Percentiles rank a stretch among this genome's conserved stretches.
Evolutionary conservation across 2,329 filamentous ascomycete genomes (phyloP).

Genomic region (Pestalotiopsis fici): DNA sequence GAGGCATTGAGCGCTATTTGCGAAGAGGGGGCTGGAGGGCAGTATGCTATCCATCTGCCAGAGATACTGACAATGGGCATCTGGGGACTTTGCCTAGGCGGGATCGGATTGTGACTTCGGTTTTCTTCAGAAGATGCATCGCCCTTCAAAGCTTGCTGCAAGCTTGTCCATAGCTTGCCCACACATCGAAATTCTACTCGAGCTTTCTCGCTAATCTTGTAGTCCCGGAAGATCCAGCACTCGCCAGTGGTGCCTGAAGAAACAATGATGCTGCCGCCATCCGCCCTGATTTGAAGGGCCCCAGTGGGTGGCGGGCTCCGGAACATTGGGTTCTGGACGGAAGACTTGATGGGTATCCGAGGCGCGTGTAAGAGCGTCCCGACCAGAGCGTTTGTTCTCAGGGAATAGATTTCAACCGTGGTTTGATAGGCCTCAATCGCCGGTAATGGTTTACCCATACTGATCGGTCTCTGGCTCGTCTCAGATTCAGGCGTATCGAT

Average conservation of each 20-base stretch:
- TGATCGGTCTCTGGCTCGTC: slow-evolving; percentile 36
- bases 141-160: slow-evolving; percentile 62
- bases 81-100: slow-evolving; percentile 47
- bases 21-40: slow-evolving; percentile 71
- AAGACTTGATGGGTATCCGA: slow-evolving; percentile 58
- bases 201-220: slow-evolving; percentile 41
- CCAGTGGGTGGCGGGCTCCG: slow-evolving; percentile 71
- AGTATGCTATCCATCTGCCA: slow-evolving; percentile 77
- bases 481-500: slow-evolving; percentile 42
- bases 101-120: slow-evolving; percentile 35
- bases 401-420: slow-evolving; percentile 83
- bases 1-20: slow-evolving; percentile 69
- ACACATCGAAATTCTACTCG: slow-evolving; percentile 62
- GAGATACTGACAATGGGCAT: slow-evolving; percentile 69
- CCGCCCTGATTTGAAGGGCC: slow-evolving; percentile 72
- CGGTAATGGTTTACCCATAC: slow-evolving; percentile 33
- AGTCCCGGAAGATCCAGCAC: slow-evolving; percentile 73
- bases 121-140: slow-evolving; percentile 49
- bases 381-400: slow-evolving; percentile 72
- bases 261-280: slow-evolving; percentile 70
- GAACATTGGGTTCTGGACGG: slow-evolving; percentile 64
- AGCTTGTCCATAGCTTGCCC: slow-evolving; percentile 88
- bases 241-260: slow-evolving; percentile 85
- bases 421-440: slow-evolving; percentile 74
- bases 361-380: slow-evolving; percentile 74